Evolutionary conservation across 2,329 filamentous ascomycete species (phyloP), one percentile per base, ranked within the genome.

Genomic region (Helicocarpus griseus): DNA sequence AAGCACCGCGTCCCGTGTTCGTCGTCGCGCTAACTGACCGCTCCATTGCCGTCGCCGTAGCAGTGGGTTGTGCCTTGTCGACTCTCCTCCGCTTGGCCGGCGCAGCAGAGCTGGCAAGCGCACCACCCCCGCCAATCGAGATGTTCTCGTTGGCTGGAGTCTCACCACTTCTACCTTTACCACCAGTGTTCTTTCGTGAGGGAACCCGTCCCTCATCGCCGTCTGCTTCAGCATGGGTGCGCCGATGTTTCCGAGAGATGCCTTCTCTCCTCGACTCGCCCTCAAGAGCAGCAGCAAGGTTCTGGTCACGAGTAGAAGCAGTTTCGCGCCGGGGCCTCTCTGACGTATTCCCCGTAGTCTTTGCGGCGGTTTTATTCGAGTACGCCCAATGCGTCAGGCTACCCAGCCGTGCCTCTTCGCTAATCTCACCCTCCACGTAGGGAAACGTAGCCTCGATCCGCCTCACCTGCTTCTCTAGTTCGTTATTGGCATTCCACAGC

Each of bases 371-470:
- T 57, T 91, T 85, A 63, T 88, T 89, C 19, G 87, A 86, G 66
- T 97, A 97, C 46, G 91, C 93, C 93, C 93, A 98, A 68, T 98
- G 93, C 49, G 82, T 87, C 53, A 83, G 79, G 70, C 89, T 97
- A 48, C 94, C 93, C 73, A 89, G 85, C 69, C 94, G 88, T 50
- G 93, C 89, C 69, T 97, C 89, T 55, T 96, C 89, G 69, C 88
- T 95, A 63, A 98, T 88, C 68, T 98, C 93, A 54, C 78, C 76
- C 57, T 94, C 86, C 52, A 97, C 81, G 69, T 90, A 84, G 19
- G 89, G 85, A 77, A 87, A 95, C 29, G 94, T 85, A 60, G 87
- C 85, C 65, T 95, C 87, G 63, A 96, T 82, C 49, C 94, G 87
- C 54, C 80, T 74, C 33, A 96, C 77, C 63, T 96, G 89, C 64